Evolutionary conservation across 2,329 filamentous ascomycete genomes (phyloP).

Genomic region (Xylariomycetidae sp.): DNA sequence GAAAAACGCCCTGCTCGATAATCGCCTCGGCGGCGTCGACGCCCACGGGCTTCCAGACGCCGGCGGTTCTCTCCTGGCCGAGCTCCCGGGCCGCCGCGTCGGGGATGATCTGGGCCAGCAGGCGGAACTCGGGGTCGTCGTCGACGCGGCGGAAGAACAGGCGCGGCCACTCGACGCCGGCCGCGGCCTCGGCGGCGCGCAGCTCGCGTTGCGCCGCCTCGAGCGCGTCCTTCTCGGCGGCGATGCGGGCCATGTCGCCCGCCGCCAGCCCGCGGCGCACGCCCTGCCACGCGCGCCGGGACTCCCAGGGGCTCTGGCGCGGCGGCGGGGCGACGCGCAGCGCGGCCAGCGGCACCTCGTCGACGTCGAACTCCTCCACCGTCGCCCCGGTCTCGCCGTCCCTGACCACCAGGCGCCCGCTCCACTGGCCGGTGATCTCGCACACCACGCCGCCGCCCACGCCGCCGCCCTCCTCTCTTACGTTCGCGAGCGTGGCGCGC

Average conservation of each 20-base stretch:
- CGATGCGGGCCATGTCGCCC: slow-evolving; percentile 11
- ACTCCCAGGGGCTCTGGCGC: slow-evolving; percentile 21
- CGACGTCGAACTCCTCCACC: slow-evolving; percentile 14
- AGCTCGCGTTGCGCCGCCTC: slow-evolving; percentile 20
- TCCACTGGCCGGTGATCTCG: slow-evolving; percentile 23
- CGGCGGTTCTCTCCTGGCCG: slow-evolving; percentile 10
- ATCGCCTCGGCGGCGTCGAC: slow-evolving; percentile 13
- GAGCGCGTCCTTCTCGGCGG: slow-evolving; percentile 13
- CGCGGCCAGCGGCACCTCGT: slow-evolving; percentile 11
- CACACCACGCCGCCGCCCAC: slow-evolving; percentile 18
- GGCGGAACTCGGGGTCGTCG: slow-evolving; percentile 11
- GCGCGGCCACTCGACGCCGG: slow-evolving; percentile 16
- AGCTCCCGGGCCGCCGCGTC: slow-evolving; percentile 7
- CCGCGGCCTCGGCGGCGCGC: slow-evolving; percentile 11
- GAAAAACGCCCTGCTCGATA: slow-evolving; percentile 12
- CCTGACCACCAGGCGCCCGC: slow-evolving; percentile 13
- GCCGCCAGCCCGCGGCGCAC: slow-evolving; percentile 13
- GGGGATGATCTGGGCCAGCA: slow-evolving; percentile 14
- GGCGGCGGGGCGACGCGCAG: slow-evolving; percentile 4
- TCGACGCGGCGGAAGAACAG: slow-evolving; percentile 15
- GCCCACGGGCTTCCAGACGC: slow-evolving; percentile 19
- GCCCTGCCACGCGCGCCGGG: slow-evolving; percentile 15
- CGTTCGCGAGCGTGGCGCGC: slow-evolving; percentile 15
- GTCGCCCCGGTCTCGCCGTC: slow-evolving; percentile 9
- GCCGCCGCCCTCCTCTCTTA: slow-evolving; percentile 9